Conservation (phyloP, 2,329 filamentous ascomycete species). For the Cercospora sojina region DNA sequence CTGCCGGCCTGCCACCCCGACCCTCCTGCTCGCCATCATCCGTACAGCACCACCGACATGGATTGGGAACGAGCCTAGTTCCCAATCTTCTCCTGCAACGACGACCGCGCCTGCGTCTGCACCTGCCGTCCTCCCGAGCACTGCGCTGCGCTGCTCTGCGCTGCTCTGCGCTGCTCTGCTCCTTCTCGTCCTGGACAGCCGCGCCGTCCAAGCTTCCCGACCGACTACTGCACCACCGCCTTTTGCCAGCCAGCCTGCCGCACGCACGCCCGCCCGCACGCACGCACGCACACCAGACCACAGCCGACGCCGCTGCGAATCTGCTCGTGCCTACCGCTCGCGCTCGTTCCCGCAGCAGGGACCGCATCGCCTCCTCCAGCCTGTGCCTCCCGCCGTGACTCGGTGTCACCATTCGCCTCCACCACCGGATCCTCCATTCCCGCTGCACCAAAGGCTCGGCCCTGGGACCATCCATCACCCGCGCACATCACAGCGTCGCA, state of each 20-base stretch:
- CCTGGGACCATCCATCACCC: conserved; percentile 7
- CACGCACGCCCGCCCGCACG: too few relatives aligned
- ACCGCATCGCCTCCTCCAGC: conserved; percentile 8
- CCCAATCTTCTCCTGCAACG: not conserved
- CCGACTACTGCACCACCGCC: not conserved
- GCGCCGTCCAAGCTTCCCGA: not conserved
- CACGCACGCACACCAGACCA: not conserved
- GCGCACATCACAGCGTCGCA: conserved; percentile 4
- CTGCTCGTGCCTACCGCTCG: not conserved
- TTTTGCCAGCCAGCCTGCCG: not conserved
- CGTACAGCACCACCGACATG: conserved; percentile 6
- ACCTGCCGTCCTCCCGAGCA: too few relatives aligned
- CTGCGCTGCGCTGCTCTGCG: too few relatives aligned
- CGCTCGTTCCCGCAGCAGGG: conserved; percentile 10
- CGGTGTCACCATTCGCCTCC: not conserved
- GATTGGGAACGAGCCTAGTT: conserved; percentile 8
- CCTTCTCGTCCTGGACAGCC: not conserved
- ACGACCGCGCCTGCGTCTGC: not conserved
- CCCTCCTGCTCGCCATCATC: not conserved
- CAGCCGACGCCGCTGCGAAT: not conserved
- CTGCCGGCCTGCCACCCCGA: not conserved
- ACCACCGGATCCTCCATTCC: not conserved
- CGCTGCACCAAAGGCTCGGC: conserved; percentile 7
- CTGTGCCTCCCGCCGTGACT: conserved; percentile 1
- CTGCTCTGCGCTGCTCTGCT: too few relatives aligned